Conservation (phyloP, 495 filamentous ascomycete species). For the Talaromyces thailandensis region DNA sequence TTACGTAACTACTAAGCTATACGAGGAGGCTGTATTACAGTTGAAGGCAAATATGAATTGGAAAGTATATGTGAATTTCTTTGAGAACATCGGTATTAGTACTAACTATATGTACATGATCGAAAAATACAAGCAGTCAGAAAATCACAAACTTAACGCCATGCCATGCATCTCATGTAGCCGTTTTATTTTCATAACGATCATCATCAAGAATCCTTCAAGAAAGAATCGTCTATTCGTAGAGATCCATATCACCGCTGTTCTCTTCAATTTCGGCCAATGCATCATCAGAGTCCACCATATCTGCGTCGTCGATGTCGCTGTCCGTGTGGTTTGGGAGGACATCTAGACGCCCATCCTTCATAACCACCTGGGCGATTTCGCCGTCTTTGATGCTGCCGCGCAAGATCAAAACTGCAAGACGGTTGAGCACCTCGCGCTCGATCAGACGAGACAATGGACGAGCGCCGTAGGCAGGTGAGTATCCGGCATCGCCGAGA, state of each 20-base stretch:
- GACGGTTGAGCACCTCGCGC: slow-evolving; percentile 86
- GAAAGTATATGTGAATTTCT: not conserved
- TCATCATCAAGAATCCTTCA: not conserved
- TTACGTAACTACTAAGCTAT: not conserved
- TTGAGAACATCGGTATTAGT: not conserved
- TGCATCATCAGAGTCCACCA: slow-evolving; percentile 61
- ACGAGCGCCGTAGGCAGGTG: slow-evolving; percentile 85
- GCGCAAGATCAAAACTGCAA: slow-evolving; percentile 82
- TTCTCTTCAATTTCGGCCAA: slow-evolving; percentile 55
- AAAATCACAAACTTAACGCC: not conserved
- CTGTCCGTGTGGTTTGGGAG: slow-evolving; percentile 71
- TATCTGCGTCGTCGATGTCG: slow-evolving; percentile 61
- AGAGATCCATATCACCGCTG: slow-evolving; percentile 64
- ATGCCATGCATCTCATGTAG: not conserved
- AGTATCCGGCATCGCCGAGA: slow-evolving; percentile 81
- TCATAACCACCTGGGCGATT: slow-evolving; percentile 64
- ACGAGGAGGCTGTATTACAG: not conserved
- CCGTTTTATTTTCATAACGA: not conserved
- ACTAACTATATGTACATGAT: not conserved
- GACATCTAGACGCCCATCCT: slow-evolving; percentile 67
- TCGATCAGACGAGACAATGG: slow-evolving; percentile 82
- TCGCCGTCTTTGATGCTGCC: slow-evolving; percentile 82
- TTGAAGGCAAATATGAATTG: not conserved
- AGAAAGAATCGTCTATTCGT: slow-evolving; percentile 39
- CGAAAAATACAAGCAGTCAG: not conserved